Base-by-base conservation (phyloP, 139 green algal species). In the Pleodorina starrii region DNA sequence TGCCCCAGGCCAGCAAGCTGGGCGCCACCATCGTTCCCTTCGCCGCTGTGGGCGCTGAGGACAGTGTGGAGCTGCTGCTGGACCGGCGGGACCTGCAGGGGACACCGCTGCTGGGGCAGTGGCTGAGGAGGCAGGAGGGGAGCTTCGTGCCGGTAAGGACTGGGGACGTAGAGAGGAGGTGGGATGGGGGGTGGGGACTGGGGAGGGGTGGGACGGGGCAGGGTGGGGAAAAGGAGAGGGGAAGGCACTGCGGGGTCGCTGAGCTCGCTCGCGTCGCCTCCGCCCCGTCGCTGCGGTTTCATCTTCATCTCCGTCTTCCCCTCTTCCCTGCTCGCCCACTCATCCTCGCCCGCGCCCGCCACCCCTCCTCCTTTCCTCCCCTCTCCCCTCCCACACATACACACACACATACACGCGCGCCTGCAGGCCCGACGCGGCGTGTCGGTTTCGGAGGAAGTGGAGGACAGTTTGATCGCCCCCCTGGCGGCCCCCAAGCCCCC, bases 1-100 rank as follows among this genome's bases (percentile, higher is more conserved):
- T 9, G 54, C 50, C 25, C 25, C 97, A 99, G 94, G 97, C 97
- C 0, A 94, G 94, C 19, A 93, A 93, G 35, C 97, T 97, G 81
- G 94, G 95, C 32, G 98, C 98, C 38, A 98, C 95, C 81, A 99
- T 99, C 63, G 93, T 99, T 12, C 97, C 98, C 25, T 98, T 99
- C 91, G 95, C 94, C 0, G 95, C 95, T 2, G 91, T 99, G 10
- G 98, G 97, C 23, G 90, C 89, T 35, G 78, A 83, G 66, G 86
- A 91, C 59, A 40, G 9, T 12, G 25, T 85, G 69, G 54, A 71
- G 51, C 40, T 92, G 79, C 74, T 92, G 57, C 46, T 90, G 35
- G 84, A 92, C 54, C 71, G 50, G 2, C 43, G 91, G 0, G 94
- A 98, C 86, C 68, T 98, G 50, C 50, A 94, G 66, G 48, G 72